Evolutionary conservation across 1,284 basidiomycete species (phyloP).

Genomic region (Thelephora terrestris): DNA sequence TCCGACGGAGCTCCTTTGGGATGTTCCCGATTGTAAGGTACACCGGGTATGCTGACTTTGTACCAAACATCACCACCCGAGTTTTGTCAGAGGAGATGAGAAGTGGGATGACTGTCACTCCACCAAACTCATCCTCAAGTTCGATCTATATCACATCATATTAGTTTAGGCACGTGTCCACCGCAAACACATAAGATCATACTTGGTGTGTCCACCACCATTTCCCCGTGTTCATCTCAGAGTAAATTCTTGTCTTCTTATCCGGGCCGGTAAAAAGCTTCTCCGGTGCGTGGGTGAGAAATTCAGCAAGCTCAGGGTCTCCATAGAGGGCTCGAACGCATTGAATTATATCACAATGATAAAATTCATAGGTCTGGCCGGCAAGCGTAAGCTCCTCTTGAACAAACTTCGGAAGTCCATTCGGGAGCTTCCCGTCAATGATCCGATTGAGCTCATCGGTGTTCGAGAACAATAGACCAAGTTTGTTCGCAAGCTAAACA

Average conservation of each 20-base stretch:
- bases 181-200: neutral
- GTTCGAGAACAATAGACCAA: constrained; percentile 22
- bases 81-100: constrained; percentile 32
- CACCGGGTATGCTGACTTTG: constrained; percentile 30
- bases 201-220: constrained; percentile 33
- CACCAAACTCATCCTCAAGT: constrained; percentile 19
- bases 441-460: constrained; percentile 20
- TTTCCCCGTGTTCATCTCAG: constrained; percentile 26
- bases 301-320: constrained; percentile 4
- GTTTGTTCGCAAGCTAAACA: constrained; percentile 11
- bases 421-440: constrained; percentile 20
- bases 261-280: constrained; percentile 20
- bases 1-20: constrained; percentile 26
- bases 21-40: constrained; percentile 35
- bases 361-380: constrained; percentile 18
- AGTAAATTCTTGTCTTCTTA: constrained; percentile 15
- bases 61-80: constrained; percentile 23
- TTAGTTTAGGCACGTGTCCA: neutral
- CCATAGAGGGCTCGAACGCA: constrained; percentile 7
- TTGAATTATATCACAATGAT: constrained; percentile 17
- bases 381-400: constrained; percentile 13
- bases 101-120: constrained; percentile 29
- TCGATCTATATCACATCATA: constrained; percentile 12
- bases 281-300: constrained; percentile 22
- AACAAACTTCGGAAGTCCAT: constrained; percentile 15